Conservation (phyloP, 164 flowering plant species). For the Protea cynaroides region DNA sequence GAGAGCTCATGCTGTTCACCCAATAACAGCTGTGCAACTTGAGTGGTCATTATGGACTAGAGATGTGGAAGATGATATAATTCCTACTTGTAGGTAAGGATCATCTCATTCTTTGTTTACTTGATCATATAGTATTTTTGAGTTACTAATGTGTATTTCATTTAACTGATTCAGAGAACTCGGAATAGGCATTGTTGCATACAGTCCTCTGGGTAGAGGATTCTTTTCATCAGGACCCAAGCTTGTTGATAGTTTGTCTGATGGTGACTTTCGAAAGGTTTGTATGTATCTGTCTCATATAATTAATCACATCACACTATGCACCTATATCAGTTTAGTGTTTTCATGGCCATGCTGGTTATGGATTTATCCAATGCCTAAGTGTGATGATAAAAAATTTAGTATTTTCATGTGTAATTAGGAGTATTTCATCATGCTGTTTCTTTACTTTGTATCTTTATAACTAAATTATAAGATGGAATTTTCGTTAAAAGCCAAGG, state of each 20-base stretch:
- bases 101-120: background rate
- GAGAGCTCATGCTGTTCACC: background rate
- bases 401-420: too few relatives aligned
- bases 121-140: too few relatives aligned
- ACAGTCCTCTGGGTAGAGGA: slow-evolving; percentile 11
- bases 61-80: background rate
- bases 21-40: background rate
- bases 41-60: background rate
- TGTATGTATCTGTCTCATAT: background rate
- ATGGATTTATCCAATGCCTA: too few relatives aligned
- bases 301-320: too few relatives aligned
- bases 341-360: too few relatives aligned
- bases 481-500: too few relatives aligned
- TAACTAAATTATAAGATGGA: too few relatives aligned
- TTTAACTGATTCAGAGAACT: background rate
- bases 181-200: background rate
- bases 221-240: slow-evolving; percentile 6
- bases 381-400: too few relatives aligned
- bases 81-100: background rate
- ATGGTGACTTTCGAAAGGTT: background rate
- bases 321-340: too few relatives aligned
- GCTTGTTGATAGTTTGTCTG: background rate
- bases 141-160: too few relatives aligned
- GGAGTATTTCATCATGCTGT: too few relatives aligned
- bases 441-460: too few relatives aligned